These are phyloP conservation scores for Paspalum notatum DNA, from an alignment of 176 grass and related monocot genomes.

Conservation along the genomic window DNA sequence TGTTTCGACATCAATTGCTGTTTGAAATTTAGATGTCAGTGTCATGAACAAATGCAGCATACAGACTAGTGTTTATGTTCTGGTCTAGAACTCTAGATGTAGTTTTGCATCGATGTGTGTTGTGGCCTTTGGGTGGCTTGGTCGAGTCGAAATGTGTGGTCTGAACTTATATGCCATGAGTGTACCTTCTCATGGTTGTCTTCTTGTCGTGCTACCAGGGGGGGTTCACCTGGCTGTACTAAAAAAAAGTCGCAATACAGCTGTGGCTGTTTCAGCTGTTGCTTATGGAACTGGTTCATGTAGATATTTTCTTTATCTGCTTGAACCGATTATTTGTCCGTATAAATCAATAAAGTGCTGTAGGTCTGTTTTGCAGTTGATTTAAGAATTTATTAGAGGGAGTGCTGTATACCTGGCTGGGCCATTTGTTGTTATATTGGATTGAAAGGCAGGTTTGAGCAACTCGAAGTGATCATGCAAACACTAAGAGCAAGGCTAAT, in stretches of 20 bases:
- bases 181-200: neutral
- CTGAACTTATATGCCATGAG: neutral
- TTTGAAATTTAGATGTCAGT: slow-evolving; percentile 18
- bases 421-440: too few species aligned
- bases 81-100: neutral
- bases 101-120: neutral
- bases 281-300: neutral
- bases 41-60: slow-evolving; percentile 23
- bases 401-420: too few species aligned
- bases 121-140: neutral
- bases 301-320: slow-evolving; percentile 3
- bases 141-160: slow-evolving; percentile 1
- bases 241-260: neutral
- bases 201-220: neutral
- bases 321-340: neutral
- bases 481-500: too few species aligned
- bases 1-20: slow-evolving; percentile 36
- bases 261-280: neutral
- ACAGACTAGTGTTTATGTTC: slow-evolving; percentile 2
- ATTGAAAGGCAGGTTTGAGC: too few species aligned
- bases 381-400: too few species aligned
- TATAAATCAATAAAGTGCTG: neutral
- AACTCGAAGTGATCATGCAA: too few species aligned
- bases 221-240: neutral
- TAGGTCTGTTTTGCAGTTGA: too few species aligned